A percentile compares a stretch with the other conserved stretches of the same genome.
phyloP scores from a whole-genome alignment of 805 yeast species.

The Teunomyces atbi region DNA sequence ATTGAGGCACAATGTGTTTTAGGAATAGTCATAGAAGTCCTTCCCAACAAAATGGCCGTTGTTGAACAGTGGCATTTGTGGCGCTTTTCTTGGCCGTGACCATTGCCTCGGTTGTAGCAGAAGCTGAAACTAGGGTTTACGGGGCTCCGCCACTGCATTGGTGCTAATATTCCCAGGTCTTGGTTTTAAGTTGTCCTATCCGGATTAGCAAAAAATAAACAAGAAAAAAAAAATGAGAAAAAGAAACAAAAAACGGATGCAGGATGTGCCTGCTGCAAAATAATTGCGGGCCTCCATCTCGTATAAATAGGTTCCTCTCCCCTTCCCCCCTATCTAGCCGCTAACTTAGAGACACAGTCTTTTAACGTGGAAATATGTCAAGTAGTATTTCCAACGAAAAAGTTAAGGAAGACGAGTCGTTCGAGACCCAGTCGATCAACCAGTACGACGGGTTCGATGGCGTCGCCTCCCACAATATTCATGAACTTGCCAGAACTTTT shows the following conservation, averaged over 20 bases:
- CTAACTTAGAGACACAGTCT: too few relatives aligned
- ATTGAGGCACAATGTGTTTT: too few relatives aligned
- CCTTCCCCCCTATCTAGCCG: not conserved
- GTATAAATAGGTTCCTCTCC: not conserved
- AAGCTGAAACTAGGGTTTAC: not conserved
- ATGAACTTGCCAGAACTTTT: constrained; percentile 24
- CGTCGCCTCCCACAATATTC: constrained; percentile 13
- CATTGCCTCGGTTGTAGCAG: not conserved
- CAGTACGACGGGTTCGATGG: constrained; percentile 11
- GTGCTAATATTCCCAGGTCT: not conserved
- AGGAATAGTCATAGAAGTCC: too few relatives aligned
- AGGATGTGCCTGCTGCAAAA: not conserved
- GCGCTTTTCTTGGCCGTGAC: not conserved
- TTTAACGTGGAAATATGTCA: not conserved
- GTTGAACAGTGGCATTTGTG: not conserved
- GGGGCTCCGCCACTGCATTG: not conserved
- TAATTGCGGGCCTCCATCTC: not conserved
- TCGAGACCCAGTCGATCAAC: not conserved
- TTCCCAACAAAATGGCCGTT: too few relatives aligned
- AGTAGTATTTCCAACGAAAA: not conserved
- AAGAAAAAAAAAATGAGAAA: not conserved
- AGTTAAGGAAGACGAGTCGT: not conserved
- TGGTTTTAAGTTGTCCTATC: not conserved
- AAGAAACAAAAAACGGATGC: not conserved
- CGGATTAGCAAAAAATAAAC: not conserved